These are phyloP conservation scores for Picochlorum sp. DNA, from an alignment of 139 green algal species.

Conservation along the genomic window DNA sequence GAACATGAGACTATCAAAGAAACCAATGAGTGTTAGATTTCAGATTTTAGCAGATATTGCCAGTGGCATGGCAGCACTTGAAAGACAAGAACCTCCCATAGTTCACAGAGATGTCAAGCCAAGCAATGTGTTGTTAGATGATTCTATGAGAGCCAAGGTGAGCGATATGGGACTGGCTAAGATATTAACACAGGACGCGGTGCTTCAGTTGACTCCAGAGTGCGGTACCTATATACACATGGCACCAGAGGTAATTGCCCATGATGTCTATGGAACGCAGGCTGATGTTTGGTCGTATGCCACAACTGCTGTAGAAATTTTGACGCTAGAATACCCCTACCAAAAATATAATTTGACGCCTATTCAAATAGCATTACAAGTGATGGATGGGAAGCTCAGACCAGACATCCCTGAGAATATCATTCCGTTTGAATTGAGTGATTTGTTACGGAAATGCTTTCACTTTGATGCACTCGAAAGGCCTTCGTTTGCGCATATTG, in stretches of 20 bases:
- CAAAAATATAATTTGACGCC: conserved; percentile 55
- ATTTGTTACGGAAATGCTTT: conserved; percentile 31
- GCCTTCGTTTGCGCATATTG: conserved; percentile 45
- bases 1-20: conserved; percentile 14
- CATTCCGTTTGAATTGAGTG: conserved; percentile 28
- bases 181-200: conserved; percentile 20
- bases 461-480: conserved; percentile 50
- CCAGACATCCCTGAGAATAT: conserved; percentile 31
- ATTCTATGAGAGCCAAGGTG: conserved; percentile 35
- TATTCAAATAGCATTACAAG: conserved; percentile 45
- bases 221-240: conserved; percentile 87
- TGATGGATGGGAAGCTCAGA: conserved; percentile 26
- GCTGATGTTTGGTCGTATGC: conserved; percentile 78
- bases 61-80: conserved; percentile 52
- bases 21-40: conserved; percentile 21
- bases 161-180: conserved; percentile 75
- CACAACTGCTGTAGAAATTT: conserved; percentile 63
- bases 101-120: conserved; percentile 84
- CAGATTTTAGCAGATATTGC: conserved; percentile 45
- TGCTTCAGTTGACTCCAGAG: conserved; percentile 60
- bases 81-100: conserved; percentile 51
- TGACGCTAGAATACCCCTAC: conserved; percentile 56
- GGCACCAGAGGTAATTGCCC: conserved; percentile 69
- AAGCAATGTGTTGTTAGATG: conserved; percentile 66
- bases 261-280: conserved; percentile 47